These are phyloP conservation scores for Coemansia sp. DNA, from an alignment of 192 early-diverging fungal genomes.

Conservation along the genomic window DNA sequence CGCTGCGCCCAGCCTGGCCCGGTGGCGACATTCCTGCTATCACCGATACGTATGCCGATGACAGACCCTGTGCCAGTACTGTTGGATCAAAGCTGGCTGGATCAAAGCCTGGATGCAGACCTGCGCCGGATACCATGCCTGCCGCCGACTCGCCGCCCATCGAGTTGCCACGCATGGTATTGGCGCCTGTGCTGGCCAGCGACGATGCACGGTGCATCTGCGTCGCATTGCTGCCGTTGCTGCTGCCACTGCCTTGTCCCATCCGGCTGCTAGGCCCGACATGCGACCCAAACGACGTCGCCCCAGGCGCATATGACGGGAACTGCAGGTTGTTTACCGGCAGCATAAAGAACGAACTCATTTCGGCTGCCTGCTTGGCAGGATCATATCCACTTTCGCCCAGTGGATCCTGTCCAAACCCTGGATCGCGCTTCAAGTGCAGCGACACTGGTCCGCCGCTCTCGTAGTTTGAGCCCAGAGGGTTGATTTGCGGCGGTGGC, in stretches of 20 bases:
- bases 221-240: conserved; percentile 6
- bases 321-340: conserved; percentile 41
- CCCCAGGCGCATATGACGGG: conserved; percentile 13
- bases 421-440: conserved; percentile 53
- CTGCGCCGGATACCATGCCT: conserved; percentile 1
- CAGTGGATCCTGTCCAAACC: conserved; percentile 37
- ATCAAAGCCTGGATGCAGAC: conserved; percentile 30
- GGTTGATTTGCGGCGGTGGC: conserved; percentile 38
- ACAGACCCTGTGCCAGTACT: conserved; percentile 40
- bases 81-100: conserved; percentile 33
- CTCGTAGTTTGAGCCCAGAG: conserved; percentile 29
- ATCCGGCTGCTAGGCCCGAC: conserved; percentile 25
- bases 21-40: conserved; percentile 24
- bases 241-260: neutral
- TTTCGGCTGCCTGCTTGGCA: conserved; percentile 45
- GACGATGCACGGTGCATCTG: conserved; percentile 30
- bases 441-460: conserved; percentile 40
- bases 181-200: conserved; percentile 25
- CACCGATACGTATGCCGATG: conserved; percentile 47
- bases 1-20: neutral
- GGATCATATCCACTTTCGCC: conserved; percentile 45
- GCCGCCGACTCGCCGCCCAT: conserved; percentile 15
- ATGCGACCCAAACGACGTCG: conserved; percentile 5
- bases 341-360: conserved; percentile 44
- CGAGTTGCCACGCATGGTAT: conserved; percentile 6